Evolutionary conservation across 495 filamentous ascomycete species (phyloP), one percentile per base, ranked within the genome.

Genomic region (Penicillium riverlandense): DNA sequence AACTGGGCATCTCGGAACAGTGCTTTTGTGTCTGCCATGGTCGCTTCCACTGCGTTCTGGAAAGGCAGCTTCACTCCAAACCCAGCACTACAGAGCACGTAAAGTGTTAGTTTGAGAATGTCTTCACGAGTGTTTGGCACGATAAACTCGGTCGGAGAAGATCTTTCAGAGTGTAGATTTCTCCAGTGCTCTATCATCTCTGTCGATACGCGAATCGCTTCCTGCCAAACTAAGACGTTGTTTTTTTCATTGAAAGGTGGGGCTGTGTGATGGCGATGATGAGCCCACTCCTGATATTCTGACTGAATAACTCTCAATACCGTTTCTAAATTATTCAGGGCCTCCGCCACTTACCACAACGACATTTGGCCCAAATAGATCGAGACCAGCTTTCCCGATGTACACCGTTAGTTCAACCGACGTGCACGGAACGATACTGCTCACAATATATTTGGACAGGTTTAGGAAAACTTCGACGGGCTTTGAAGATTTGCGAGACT

Each of bases 161-260:
- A 9, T 7, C 6, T 30, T 9, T 41, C 37, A 0, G 38, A 40
- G 13, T 58, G 45, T 9, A 54, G 35, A 12, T 52, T 37, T 33
- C 31, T 33, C 72, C 70, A 75, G 48, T 54, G 51, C 7, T 54
- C 35, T n/a, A 59, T 44, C 59, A 71, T 66, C 6, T 50, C 55
- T 1, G 36, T 32, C 1, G 49, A 50, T 43, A 67, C 59, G 1
- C 38, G 35, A 13, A 69, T 44, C 1, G 52, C 47, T 35, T 72
- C 61, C 5, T 52, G 27, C 72, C 72, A 79, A 0, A 77, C 73
- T 1, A 72, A 40, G 8, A 45, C 43, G 38, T 69, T 74, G 48
- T 66, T 74, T 39, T 63, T 67, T 45, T 79, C 72, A 34, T 67
- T 73, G 57, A 78, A 76, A 8, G 62, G 59, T 0, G 50, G 42